Evolutionary conservation across 108 stramenopile species (phyloP).

Genomic region (Discostella stelligeroides): DNA sequence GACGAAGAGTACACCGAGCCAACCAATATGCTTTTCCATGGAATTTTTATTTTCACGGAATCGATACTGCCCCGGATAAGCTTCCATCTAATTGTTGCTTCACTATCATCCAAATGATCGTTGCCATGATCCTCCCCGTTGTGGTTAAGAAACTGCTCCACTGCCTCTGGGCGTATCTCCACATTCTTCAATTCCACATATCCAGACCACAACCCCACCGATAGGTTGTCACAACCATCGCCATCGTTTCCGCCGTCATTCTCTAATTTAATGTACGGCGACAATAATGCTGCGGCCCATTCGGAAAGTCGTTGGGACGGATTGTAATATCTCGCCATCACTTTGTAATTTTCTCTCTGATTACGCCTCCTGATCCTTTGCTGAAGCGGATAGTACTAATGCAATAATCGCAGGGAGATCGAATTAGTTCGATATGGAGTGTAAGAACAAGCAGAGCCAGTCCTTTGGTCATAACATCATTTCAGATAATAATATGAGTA

Average conservation of each 20-base stretch:
- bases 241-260: constrained; percentile 18
- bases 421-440: no score
- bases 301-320: constrained; percentile 43
- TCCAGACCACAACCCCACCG: constrained; percentile 44
- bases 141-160: constrained; percentile 40
- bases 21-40: constrained; percentile 43
- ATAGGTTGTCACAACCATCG: constrained; percentile 15
- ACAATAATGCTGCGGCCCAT: constrained; percentile 36
- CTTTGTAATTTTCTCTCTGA: no score
- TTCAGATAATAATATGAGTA: no score
- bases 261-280: constrained; percentile 47
- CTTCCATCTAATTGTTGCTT: constrained; percentile 36
- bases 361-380: no score
- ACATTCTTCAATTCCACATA: constrained; percentile 43
- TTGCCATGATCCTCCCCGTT: constrained; percentile 2
- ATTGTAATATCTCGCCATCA: constrained; percentile 23
- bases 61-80: constrained; percentile 34
- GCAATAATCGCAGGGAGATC: no score
- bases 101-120: constrained; percentile 13
- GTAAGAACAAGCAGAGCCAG: no score
- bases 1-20: constrained; percentile 35
- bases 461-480: no score
- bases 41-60: constrained; percentile 32
- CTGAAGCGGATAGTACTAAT: no score
- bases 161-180: constrained; percentile 38